Evolutionary conservation across 1,139 yeast species (phyloP).

Genomic region (Zygosaccharomyces pseudobailii): DNA sequence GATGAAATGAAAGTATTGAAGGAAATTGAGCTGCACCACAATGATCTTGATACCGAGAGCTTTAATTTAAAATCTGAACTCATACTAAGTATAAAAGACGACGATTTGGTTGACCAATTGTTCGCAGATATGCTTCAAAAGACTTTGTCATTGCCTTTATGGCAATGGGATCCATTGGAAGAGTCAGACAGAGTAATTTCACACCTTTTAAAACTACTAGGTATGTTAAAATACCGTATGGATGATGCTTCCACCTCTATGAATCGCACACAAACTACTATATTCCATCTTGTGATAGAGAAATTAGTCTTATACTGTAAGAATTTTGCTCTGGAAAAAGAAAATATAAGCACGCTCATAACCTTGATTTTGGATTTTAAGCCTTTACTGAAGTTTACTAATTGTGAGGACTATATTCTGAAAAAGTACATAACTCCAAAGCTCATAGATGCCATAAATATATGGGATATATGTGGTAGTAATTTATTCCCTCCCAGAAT

Average conservation of each 20-base stretch:
- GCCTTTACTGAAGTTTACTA: conserved; percentile 35
- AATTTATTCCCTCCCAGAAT: conserved; percentile 9
- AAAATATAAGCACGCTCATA: conserved; percentile 23
- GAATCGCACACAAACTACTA: conserved; percentile 25
- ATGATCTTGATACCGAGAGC: neutral
- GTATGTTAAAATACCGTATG: conserved; percentile 20
- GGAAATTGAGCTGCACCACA: neutral
- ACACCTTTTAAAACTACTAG: conserved; percentile 9
- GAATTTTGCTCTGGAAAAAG: conserved; percentile 9
- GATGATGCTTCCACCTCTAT: conserved; percentile 14
- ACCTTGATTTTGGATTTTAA: conserved; percentile 42
- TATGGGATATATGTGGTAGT: conserved; percentile 33
- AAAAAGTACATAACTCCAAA: conserved; percentile 37
- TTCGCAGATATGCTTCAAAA: conserved; percentile 8
- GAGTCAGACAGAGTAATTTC: conserved; percentile 1
- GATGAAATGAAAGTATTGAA: conserved; percentile 4
- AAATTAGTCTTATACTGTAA: conserved; percentile 13
- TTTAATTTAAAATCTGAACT: conserved; percentile 2
- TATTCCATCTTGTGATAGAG: conserved; percentile 16
- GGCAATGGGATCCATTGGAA: conserved; percentile 2
- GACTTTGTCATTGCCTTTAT: neutral
- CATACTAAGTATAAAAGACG: conserved; percentile 11
- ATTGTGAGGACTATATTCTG: conserved; percentile 25
- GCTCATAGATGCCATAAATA: conserved; percentile 32
- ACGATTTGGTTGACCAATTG: conserved; percentile 13